A percentile compares a stretch with the other conserved stretches of the same genome.
Evolutionary conservation across 1,284 basidiomycete genomes (phyloP).

Genomic region (Tremellales sp.): DNA sequence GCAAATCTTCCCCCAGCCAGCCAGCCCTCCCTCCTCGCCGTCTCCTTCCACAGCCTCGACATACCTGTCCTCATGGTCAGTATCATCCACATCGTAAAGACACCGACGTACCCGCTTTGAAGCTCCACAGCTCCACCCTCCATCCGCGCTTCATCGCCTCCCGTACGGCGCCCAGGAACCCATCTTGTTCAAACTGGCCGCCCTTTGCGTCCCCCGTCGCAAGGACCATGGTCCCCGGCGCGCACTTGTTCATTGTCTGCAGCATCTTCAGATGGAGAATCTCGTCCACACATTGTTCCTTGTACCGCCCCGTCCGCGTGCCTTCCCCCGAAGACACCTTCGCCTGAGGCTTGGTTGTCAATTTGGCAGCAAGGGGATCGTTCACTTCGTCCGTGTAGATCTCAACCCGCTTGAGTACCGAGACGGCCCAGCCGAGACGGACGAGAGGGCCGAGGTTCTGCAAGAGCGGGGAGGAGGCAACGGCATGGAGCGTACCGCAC

Average conservation of each 20-base stretch:
- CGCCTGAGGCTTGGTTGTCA: constrained; percentile 16
- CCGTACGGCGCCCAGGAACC: constrained; percentile 76
- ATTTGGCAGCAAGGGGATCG: constrained; percentile 19
- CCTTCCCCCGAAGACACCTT: constrained; percentile 12
- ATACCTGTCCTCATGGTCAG: constrained; percentile 14
- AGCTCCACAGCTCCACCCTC: constrained; percentile 68
- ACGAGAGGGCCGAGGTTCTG: constrained; percentile 66
- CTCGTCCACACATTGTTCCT: constrained; percentile 84
- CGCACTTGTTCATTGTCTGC: constrained; percentile 59
- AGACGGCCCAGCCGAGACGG: constrained; percentile 72
- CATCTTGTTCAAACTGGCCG: constrained; percentile 81
- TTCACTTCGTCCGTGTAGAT: constrained; percentile 60
- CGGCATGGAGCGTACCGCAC: constrained; percentile 61
- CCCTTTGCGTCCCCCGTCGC: constrained; percentile 86
- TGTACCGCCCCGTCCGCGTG: constrained; percentile 51
- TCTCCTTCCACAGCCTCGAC: constrained; percentile 29
- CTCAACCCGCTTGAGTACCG: constrained; percentile 73
- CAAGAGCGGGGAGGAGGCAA: constrained; percentile 75
- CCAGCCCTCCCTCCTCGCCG: constrained; percentile 30
- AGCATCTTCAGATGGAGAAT: constrained; percentile 79
- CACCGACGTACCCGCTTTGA: constrained; percentile 29
- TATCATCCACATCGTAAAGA: constrained; percentile 6
- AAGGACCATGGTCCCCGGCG: constrained; percentile 68
- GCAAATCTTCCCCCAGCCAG: constrained; percentile 27
- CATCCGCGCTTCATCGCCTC: constrained; percentile 78